phyloP scores from a whole-genome alignment of 148 eudicot genomes.

The Mesembryanthemum crystallinum region DNA sequence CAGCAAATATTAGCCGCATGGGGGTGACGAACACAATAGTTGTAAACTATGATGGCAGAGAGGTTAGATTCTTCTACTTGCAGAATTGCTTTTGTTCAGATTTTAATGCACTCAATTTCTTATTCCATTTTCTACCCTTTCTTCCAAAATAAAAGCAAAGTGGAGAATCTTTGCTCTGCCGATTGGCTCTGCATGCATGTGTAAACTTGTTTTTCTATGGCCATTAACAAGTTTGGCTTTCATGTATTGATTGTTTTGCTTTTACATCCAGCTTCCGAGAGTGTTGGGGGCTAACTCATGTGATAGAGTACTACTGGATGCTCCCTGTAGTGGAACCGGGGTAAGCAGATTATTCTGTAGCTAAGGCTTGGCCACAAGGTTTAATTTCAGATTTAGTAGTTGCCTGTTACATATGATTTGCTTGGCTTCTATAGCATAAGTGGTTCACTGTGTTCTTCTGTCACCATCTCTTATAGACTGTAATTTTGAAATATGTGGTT shows the following conservation, averaged over 20 bases:
- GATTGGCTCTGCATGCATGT: neutral
- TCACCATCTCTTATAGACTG: neutral
- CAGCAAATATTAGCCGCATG: slow-evolving; percentile 87
- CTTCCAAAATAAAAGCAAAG: too few relatives aligned
- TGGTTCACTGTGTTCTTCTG: neutral
- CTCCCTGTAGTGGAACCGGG: slow-evolving; percentile 99
- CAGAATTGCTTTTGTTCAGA: neutral
- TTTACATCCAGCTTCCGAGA: slow-evolving; percentile 66
- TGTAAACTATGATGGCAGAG: slow-evolving; percentile 88
- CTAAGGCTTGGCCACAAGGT: neutral
- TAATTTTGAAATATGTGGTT: neutral
- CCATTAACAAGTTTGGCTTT: neutral
- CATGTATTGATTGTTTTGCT: slow-evolving; percentile 14
- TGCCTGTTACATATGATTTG: neutral
- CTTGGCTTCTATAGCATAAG: neutral
- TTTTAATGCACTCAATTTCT: neutral
- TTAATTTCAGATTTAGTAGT: neutral
- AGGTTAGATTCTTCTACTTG: slow-evolving; percentile 44
- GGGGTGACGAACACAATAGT: slow-evolving; percentile 93
- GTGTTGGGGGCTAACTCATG: slow-evolving; percentile 75
- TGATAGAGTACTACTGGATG: slow-evolving; percentile 88
- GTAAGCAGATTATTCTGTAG: slow-evolving; percentile 35
- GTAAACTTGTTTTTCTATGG: neutral
- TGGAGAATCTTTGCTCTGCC: neutral
- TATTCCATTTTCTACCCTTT: neutral